These are phyloP conservation scores for Neurospora crassa DNA, from an alignment of 2,329 filamentous ascomycete genomes.

Conservation along the genomic window DNA sequence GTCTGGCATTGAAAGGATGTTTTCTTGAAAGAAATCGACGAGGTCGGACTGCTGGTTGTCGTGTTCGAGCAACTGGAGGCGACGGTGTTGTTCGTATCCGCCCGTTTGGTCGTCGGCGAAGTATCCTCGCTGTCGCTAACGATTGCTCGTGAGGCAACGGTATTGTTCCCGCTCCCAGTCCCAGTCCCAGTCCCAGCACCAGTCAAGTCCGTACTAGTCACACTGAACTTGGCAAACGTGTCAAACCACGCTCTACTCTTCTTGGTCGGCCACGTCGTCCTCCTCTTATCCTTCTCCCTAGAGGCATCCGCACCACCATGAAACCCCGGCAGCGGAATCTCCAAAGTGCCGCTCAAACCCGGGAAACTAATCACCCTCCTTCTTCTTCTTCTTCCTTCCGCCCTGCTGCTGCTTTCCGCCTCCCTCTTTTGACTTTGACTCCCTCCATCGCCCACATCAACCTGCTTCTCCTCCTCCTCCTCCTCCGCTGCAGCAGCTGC, in stretches of 20 bases:
- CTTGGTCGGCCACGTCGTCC: slow-evolving; percentile 16
- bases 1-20: slow-evolving; percentile 17
- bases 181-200: neutral
- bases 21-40: slow-evolving; percentile 13
- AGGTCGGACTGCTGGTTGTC: slow-evolving; percentile 4
- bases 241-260: slow-evolving; percentile 18
- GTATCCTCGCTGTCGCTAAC: neutral
- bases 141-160: neutral
- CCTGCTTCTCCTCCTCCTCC: neutral
- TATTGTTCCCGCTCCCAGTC: neutral
- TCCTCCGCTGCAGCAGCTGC: neutral
- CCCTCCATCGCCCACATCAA: neutral
- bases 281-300: neutral
- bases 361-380: neutral
- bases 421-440: neutral
- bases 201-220: slow-evolving; percentile 9
- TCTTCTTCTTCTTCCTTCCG: neutral
- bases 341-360: neutral
- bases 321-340: neutral
- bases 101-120: neutral
- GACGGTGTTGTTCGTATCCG: neutral
- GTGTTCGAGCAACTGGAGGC: neutral
- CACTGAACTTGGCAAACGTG: slow-evolving; percentile 16
- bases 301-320: neutral
- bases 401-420: neutral